Evolutionary conservation across 2,329 filamentous ascomycete genomes (phyloP).

Genomic region (Penicillium sclerotigenum): DNA sequence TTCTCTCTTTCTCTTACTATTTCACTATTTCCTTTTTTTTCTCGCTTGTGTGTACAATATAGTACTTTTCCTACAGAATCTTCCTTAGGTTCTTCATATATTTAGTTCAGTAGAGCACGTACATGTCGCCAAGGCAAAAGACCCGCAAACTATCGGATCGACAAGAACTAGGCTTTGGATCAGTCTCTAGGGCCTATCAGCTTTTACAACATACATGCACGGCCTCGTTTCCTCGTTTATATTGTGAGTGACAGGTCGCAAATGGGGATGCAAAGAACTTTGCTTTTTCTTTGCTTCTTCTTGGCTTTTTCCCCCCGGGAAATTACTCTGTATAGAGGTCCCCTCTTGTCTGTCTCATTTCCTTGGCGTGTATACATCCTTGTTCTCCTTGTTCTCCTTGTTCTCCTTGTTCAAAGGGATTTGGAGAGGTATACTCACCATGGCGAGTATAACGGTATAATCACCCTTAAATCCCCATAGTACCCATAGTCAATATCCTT

Average conservation of each 20-base stretch:
- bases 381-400: neutral
- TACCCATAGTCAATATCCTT: neutral
- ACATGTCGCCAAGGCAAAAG: neutral
- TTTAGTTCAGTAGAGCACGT: no score
- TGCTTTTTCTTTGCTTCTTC: slow-evolving; percentile 7
- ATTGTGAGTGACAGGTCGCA: slow-evolving; percentile 29
- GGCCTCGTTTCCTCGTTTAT: neutral
- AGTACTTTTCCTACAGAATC: no score
- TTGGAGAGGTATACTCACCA: slow-evolving; percentile 7
- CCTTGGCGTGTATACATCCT: slow-evolving; percentile 2
- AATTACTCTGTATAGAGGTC: slow-evolving; percentile 5
- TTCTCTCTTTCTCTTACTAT: neutral
- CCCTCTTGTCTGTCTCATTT: neutral
- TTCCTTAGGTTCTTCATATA: no score
- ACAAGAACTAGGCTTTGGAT: slow-evolving; percentile 15
- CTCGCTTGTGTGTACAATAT: neutral
- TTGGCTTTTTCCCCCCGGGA: neutral
- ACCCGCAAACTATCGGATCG: slow-evolving; percentile 21
- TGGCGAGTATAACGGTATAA: slow-evolving; percentile 18
- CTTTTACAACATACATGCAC: neutral
- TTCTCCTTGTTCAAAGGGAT: neutral
- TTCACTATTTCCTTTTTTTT: neutral
- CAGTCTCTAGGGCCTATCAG: slow-evolving; percentile 18
- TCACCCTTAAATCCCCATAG: neutral
- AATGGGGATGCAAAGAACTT: slow-evolving; percentile 3